A percentile compares a stretch with the other conserved stretches of the same genome.
phyloP scores from a whole-genome alignment of 345 rosid genomes.

The Moringa oleifera region DNA sequence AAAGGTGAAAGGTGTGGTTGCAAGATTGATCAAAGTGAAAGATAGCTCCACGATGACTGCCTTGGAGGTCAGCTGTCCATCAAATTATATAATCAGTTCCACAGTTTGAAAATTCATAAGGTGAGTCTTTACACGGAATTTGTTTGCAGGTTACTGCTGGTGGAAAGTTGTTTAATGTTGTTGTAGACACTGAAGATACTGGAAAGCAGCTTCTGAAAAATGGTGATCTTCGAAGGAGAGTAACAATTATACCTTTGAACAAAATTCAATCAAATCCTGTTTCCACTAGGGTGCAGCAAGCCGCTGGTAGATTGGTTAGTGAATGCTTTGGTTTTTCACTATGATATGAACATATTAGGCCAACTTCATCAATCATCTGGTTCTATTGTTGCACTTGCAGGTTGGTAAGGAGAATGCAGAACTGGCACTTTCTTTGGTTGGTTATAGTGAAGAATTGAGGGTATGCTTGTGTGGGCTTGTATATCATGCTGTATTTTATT shows the following conservation, averaged over 20 bases:
- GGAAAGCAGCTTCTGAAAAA: slow-evolving; percentile 94
- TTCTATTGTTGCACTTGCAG: slow-evolving; percentile 33
- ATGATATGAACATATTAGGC: neutral
- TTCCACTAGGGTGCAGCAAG: slow-evolving; percentile 62
- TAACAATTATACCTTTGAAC: slow-evolving; percentile 86
- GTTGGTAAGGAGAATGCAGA: slow-evolving; percentile 91
- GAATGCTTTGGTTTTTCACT: neutral
- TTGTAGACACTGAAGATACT: slow-evolving; percentile 87
- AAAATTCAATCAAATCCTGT: slow-evolving; percentile 65
- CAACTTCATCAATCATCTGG: neutral
- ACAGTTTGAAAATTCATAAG: slow-evolving; percentile 2
- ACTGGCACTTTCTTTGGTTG: slow-evolving; percentile 90
- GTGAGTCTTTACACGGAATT: slow-evolving; percentile 16
- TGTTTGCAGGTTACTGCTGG: slow-evolving; percentile 81
- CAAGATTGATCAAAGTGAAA: slow-evolving; percentile 84
- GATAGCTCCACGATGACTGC: slow-evolving; percentile 82
- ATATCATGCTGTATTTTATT: slow-evolving; percentile 10
- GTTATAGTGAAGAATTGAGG: slow-evolving; percentile 67
- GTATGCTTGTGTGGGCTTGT: slow-evolving; percentile 29
- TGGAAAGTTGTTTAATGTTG: slow-evolving; percentile 82
- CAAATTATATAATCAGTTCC: slow-evolving; percentile 12
- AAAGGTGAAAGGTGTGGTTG: slow-evolving; percentile 95
- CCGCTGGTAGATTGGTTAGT: slow-evolving; percentile 74
- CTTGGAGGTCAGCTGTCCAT: slow-evolving; percentile 58
- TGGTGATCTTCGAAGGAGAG: slow-evolving; percentile 87